Base-by-base conservation (phyloP, 768 basidiomycete species). In the Podaxis rugospora region DNA sequence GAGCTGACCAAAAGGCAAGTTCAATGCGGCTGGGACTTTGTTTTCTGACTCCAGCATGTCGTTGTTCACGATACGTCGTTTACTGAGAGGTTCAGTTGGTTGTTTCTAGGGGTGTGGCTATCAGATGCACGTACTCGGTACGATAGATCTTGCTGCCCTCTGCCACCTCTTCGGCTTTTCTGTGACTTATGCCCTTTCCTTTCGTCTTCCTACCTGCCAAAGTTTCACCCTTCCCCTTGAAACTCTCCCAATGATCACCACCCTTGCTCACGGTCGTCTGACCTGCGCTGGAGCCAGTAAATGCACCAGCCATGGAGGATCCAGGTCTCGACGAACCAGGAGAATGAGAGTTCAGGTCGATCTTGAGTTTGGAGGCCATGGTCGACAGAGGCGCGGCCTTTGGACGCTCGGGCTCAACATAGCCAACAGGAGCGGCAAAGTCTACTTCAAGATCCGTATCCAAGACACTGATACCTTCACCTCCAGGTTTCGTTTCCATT, bases 391-490 rank as follows among this genome's bases (percentile, higher is more conserved):
- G 87, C 2, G 85, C 82, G 2, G 93, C 85, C 66, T 92, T 90
- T 1, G 89, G 88, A 50, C 90, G 83, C 65, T 94, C 89, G 1
- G 97, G 97, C 71, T 98, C 97, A 37, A 95, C 90, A 70, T 98
- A 99, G 40, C 92, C 92, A 21, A 92, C 84, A 0, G 96, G 96
- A 1, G 95, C 76, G 0, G 92, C 97, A 70, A 98, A 98, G 72
- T 99, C 97, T 58, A 98, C 97, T 74, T 98, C 95, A 1, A 99
- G 85, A 81, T 99, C 97, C 0, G 95, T 98, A 69, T 99, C 95
- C 55, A 97, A 75, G 55, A 98, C 84, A 51, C 79, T 86, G 67
- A 99, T 98, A 6, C 95, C 96, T 60, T 85, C 85, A 18, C 89
- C 92, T 6, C 90, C 91, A 1, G 95, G 94, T 49, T 80, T 83